phyloP scores from a whole-genome alignment of 768 basidiomycete species.

The Ramaria sp. region DNA sequence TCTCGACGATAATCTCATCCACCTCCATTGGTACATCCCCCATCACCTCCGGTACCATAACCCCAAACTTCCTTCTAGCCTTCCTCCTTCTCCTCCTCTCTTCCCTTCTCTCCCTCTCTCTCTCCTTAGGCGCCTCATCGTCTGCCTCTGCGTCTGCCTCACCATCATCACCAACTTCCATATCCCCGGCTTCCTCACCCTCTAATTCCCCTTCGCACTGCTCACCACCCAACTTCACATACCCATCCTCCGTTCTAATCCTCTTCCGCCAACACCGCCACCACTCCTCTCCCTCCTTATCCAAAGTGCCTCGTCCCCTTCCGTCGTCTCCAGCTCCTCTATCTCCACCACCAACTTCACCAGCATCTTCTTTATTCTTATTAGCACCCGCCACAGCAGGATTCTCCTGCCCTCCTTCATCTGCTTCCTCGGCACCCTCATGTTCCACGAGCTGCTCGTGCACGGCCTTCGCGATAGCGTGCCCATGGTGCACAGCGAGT shows the following conservation, averaged over 20 bases:
- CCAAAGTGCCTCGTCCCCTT: conserved; percentile 30
- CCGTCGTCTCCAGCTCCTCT: conserved; percentile 1
- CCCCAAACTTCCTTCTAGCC: conserved; percentile 13
- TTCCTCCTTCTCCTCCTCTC: too few relatives aligned
- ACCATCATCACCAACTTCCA: conserved; percentile 16
- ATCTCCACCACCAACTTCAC: too few relatives aligned
- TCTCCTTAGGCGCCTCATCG: conserved; percentile 12
- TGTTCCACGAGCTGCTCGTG: conserved; percentile 58
- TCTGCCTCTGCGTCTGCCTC: conserved; percentile 16
- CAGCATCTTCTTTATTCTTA: too few relatives aligned
- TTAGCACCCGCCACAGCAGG: not conserved
- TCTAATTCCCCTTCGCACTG: conserved; percentile 22
- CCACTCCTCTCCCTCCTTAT: conserved; percentile 42
- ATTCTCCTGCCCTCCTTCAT: conserved; percentile 22
- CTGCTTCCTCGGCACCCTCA: conserved; percentile 17
- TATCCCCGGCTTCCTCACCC: conserved; percentile 18
- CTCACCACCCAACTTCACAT: conserved; percentile 20
- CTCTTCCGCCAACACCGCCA: conserved; percentile 67
- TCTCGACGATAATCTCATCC: conserved; percentile 40
- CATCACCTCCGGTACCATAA: conserved; percentile 13
- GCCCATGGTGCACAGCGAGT: conserved; percentile 53
- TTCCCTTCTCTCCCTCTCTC: too few relatives aligned
- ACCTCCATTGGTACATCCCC: conserved; percentile 39
- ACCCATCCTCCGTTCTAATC: conserved; percentile 27
- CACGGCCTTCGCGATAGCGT: conserved; percentile 67